Evolutionary conservation across 768 basidiomycete genomes (phyloP).

Genomic region (Galerina marginata): DNA sequence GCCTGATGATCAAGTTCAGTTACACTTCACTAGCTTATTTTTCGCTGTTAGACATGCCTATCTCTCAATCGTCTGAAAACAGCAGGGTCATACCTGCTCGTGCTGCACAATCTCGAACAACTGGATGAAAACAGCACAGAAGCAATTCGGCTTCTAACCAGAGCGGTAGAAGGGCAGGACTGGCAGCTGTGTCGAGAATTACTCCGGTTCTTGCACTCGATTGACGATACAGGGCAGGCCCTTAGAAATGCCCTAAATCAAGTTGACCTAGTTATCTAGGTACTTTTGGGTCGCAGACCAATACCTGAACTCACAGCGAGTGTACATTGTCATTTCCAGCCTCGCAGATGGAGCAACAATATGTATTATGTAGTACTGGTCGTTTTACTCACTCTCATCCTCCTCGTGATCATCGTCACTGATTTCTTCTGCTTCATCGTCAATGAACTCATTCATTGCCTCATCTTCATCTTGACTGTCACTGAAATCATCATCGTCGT

Average conservation of each 20-base stretch:
- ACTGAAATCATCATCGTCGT: conserved; percentile 64
- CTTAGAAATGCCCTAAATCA: conserved; percentile 65
- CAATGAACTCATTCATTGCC: conserved; percentile 56
- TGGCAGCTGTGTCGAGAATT: conserved; percentile 94
- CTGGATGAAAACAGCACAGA: conserved; percentile 81
- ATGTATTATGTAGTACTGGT: background rate
- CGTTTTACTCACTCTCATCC: conserved; percentile 55
- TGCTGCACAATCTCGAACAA: conserved; percentile 92
- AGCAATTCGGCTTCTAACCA: conserved; percentile 78
- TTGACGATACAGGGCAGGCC: conserved; percentile 84
- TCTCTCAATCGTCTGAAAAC: conserved; percentile 76
- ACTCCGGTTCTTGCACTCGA: conserved; percentile 88
- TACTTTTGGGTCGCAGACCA: background rate
- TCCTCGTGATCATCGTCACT: conserved; percentile 53
- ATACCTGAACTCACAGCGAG: background rate
- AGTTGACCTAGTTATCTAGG: conserved; percentile 28
- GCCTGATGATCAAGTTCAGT: background rate
- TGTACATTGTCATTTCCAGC: background rate
- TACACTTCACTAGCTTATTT: conserved; percentile 1
- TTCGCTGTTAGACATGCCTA: conserved; percentile 67
- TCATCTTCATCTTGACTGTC: conserved; percentile 50
- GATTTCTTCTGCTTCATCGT: conserved; percentile 66
- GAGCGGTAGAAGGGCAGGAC: conserved; percentile 78
- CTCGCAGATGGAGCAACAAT: background rate
- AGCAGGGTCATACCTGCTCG: conserved; percentile 90